Evolutionary conservation across 495 filamentous ascomycete genomes (phyloP).

Genomic region (Penicillium roqueforti): DNA sequence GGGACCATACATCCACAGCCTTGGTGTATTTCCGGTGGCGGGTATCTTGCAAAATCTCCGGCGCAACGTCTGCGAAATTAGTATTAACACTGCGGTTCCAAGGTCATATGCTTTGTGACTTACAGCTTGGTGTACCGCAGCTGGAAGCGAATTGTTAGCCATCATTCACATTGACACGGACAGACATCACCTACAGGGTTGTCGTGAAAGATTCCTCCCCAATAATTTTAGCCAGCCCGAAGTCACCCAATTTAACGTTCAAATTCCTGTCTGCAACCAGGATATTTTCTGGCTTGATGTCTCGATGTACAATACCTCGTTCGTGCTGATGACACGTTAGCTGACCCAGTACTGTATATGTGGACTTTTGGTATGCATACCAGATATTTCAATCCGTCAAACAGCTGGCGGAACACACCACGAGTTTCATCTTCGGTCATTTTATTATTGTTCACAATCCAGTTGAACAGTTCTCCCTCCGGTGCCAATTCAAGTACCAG

Average conservation of each 20-base stretch:
- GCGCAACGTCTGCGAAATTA: conserved; percentile 73
- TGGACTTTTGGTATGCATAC: conserved; percentile 47
- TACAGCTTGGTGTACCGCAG: conserved; percentile 90
- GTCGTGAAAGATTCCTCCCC: conserved; percentile 98
- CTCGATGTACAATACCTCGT: conserved; percentile 93
- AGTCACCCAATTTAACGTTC: conserved; percentile 90
- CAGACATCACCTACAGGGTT: conserved; percentile 58
- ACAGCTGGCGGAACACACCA: conserved; percentile 85
- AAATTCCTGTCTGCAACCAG: conserved; percentile 78
- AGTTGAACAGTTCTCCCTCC: conserved; percentile 93
- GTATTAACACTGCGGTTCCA: conserved; percentile 2
- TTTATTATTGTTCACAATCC: conserved; percentile 83
- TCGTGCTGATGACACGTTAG: conserved; percentile 70
- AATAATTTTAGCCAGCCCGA: conserved; percentile 97
- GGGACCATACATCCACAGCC: conserved; percentile 94
- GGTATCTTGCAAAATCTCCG: conserved; percentile 82
- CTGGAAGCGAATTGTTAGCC: conserved; percentile 30
- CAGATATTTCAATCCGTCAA: conserved; percentile 91
- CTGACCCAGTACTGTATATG: not conserved
- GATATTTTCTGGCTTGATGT: conserved; percentile 99
- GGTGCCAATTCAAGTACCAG: conserved; percentile 86
- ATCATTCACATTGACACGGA: not conserved
- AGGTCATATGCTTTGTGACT: conserved; percentile 22
- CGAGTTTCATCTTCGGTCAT: conserved; percentile 78
- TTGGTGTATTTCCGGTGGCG: conserved; percentile 83